Base-by-base conservation (phyloP, 495 filamentous ascomycete species). In the Aspergillus cristatus region DNA sequence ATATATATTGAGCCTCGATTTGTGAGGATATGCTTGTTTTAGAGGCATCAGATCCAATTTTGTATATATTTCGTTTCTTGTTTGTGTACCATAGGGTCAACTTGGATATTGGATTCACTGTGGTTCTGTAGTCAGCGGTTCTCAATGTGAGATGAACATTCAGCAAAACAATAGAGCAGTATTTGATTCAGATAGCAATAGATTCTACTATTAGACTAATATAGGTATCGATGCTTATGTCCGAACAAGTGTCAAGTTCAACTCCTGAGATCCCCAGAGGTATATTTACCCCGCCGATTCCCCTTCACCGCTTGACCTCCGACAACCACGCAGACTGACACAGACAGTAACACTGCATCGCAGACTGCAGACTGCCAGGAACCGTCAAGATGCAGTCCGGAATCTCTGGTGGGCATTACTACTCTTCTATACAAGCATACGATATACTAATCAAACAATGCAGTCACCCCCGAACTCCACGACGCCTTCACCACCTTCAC, bases 401-500 rank as follows among this genome's bases (percentile, higher is more conserved):
- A 62, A 93, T 93, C 50, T 76, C 82, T 61, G 83, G 84, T 86
- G 67, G 42, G 54, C 20, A n/a, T 30, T 30, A n/a, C 13, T 14
- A 30, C n/a, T 30, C 28, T 30, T 6, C 28, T 8, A 42, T 28
- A 43, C 39, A 45, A 41, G 40, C 15, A 18, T 34, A 11, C 7
- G 13, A n/a, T 40, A 32, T 12, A 13, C 37, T 32, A 15, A 34
- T 24, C 40, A 53, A 47, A 51, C 18, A 41, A 42, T 7, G 36
- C 55, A 90, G 89, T 86, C 50, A 94, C 91, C 40, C 57, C 76
- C 56, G 87, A 94, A 67, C 86, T 98, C 42, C 79, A 84, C 52
- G 63, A 78, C 56, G 72, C 85, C 46, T 96, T 98, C 74, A 75
- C 74, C 65, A 57, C 62, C 31, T 79, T 96, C 54, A 71, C 84